Conservation (phyloP, 2,329 filamentous ascomycete species). For the Aquanectria penicillioides region DNA sequence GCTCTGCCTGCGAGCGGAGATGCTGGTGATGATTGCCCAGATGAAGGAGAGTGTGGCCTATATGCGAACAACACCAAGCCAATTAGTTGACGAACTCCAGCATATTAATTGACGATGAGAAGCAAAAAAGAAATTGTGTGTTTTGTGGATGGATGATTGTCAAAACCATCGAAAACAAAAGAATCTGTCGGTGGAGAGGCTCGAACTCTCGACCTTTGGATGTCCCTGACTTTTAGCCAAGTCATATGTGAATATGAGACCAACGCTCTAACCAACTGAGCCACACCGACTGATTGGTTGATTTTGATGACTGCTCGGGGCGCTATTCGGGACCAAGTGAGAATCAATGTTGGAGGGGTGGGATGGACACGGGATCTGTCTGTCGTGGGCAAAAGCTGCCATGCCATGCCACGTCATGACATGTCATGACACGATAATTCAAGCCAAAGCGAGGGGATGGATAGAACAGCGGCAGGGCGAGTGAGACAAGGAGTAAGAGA, state of each 20-base stretch:
- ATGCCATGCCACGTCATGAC: too few species aligned
- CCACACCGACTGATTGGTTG: conserved; percentile 21
- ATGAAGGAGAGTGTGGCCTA: conserved; percentile 31
- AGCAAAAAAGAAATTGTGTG: not conserved
- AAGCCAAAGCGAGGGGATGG: not conserved
- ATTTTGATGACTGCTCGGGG: not conserved
- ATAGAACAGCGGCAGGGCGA: not conserved
- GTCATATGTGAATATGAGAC: conserved; percentile 23
- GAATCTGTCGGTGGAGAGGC: conserved; percentile 23
- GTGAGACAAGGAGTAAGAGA: not conserved
- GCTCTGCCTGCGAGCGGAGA: conserved; percentile 31
- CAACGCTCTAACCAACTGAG: conserved; percentile 28
- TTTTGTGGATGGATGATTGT: not conserved
- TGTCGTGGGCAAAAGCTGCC: too few species aligned
- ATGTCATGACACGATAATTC: not conserved
- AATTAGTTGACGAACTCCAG: too few species aligned
- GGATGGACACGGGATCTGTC: not conserved
- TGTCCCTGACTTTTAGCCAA: conserved; percentile 22
- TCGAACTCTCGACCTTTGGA: conserved; percentile 28
- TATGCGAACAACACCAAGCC: not conserved
- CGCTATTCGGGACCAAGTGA: conserved; percentile 13
- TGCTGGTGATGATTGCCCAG: conserved; percentile 35
- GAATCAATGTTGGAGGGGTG: not conserved
- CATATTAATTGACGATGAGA: not conserved
- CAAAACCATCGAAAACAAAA: not conserved